Base-by-base conservation (phyloP, 2,329 filamentous ascomycete genomes). In the Myriosclerotinia scirpicola region DNA sequence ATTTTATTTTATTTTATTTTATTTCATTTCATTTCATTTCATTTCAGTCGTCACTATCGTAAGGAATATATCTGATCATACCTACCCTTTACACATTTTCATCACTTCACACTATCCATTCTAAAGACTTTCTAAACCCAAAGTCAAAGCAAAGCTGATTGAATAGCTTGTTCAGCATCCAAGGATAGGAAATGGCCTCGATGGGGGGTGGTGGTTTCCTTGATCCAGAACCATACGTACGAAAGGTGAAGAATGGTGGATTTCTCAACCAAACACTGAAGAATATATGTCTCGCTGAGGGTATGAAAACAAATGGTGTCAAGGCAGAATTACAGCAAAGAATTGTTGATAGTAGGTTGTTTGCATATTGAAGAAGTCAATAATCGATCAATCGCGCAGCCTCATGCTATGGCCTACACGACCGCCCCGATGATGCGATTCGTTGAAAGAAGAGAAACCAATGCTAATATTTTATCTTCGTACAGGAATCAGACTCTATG, bases 271-370 rank as follows among this genome's bases (percentile, higher is more conserved):
- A 66, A 63, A 69, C 68, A 40, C 71, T 77, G 3, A 67, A 69
- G 26, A 44, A 30, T 2, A 77, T 98, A 71, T 90, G 94, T 75
- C 85, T 87, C 70, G 81, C 85, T 68, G 91, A 96, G 79, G 85
- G 87, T 56, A 81, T 96, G 46, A 85, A 86, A 71, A 90, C 91
- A 68, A 91, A 89, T 38, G 95, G 95, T 26, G 89, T 95, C 74
- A 99, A 99, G 82, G 86, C 87, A 44, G 85, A 90, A 53, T 81
- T 98, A 68, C 93, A 97, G 79, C 80, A 81, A 67, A 89, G 94
- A 73, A 90, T 97, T 69, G 86, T 90, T 70, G 82, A 86, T 67
- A 85, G 95, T 98, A 83, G 79, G 91, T 61, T 9, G n/a, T 5
- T 50, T 60, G 42, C 44, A 60, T 48, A 30, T 60, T 15, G 12